Conservation (phyloP, 306 rosid genomes). For the Cicer cuneatum region DNA sequence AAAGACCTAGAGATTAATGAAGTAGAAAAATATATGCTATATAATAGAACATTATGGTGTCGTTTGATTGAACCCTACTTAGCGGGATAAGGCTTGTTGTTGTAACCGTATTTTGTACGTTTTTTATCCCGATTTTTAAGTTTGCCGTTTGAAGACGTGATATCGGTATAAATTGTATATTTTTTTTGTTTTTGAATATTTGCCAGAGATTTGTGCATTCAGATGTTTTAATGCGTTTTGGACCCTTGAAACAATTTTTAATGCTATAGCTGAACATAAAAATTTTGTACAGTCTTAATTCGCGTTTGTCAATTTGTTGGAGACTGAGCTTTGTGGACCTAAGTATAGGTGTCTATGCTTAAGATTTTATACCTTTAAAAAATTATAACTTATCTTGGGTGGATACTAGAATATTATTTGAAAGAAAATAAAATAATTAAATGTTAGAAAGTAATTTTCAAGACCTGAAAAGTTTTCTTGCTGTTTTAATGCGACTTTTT, state of each 20-base stretch:
- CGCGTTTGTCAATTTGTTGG: neutral
- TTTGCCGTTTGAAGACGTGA: conserved; percentile 8
- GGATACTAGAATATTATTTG: conserved; percentile 1
- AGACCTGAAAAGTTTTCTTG: conserved; percentile 20
- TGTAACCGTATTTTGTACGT: neutral
- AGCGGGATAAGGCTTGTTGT: too few relatives aligned
- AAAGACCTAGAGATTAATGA: too few relatives aligned
- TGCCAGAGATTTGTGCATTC: neutral
- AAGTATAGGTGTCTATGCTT: neutral
- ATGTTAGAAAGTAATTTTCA: neutral
- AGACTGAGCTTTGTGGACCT: conserved; percentile 7
- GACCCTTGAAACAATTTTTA: conserved; percentile 2
- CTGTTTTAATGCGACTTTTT: conserved; percentile 10
- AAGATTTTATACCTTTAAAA: conserved; percentile 3
- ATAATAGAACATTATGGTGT: too few relatives aligned
- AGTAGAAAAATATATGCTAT: too few relatives aligned
- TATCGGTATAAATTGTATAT: conserved; percentile 4
- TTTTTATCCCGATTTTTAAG: conserved; percentile 13
- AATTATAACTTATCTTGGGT: neutral
- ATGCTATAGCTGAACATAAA: conserved; percentile 3
- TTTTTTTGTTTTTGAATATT: neutral
- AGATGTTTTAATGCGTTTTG: conserved; percentile 15
- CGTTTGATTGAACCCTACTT: too few relatives aligned
- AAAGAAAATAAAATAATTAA: neutral
- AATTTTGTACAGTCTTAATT: neutral